Evolutionary conservation across 1,284 basidiomycete species (phyloP), one percentile per base, ranked within the genome.

Genomic region (Malassezia obtusa): DNA sequence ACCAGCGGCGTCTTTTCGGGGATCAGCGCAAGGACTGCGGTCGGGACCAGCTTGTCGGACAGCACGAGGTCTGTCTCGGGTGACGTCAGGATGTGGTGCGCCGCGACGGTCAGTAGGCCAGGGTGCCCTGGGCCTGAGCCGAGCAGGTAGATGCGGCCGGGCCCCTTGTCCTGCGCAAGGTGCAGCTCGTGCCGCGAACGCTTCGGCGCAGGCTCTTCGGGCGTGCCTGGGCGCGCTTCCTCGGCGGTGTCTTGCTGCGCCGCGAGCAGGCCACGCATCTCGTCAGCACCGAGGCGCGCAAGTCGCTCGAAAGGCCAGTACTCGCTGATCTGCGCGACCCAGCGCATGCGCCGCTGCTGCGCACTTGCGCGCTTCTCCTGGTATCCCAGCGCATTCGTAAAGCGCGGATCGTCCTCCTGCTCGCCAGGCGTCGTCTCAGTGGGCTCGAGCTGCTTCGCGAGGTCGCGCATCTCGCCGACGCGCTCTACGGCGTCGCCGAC

Each of bases 101-200:
- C 89, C 0, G 90, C 85, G 8, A 88, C 77, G 1, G 92, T 96
- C 41, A 96, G 82, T 11, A 96, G 80, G 1, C 85, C 85, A 0
- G 92, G 89, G 64, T 94, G 90, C 4, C 92, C 92, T 0, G 92
- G 89, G 0, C 92, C 91, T 3, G 89, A 91, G 9, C 92, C 91
- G 24, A 92, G 84, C 6, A 98, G 83, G 47, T 89, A 79, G 52
- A 73, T 66, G 40, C 62, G 67, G 10, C 71, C 71, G 6, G 38
- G 28, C 6, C 35, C 11, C 6, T 43, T 14, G 7, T 30, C 25
- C 11, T 15, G 17, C 24, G 1, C n/a, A 1, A 50, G 30, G 25
- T 17, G 30, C 12, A 50, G 28, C 19, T 39, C 53, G 28, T 50
- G 48, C n/a, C 49, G 48, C 8, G 53, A 50, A 17, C 39, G 43